Conservation (phyloP, 2,329 filamentous ascomycete species). For the Arthroderma uncinatum region DNA sequence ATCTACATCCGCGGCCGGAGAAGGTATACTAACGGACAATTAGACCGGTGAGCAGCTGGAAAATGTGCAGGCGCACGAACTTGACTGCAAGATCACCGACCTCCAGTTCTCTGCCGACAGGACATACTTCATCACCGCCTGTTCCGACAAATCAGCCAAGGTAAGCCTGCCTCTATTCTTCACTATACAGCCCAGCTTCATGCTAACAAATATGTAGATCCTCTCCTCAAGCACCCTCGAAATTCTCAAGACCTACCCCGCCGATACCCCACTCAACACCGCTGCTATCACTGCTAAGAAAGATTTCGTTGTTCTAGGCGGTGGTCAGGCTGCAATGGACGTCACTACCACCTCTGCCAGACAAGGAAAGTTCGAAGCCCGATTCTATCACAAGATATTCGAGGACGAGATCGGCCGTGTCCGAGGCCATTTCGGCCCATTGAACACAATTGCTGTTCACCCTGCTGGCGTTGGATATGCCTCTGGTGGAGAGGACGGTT, state of each 20-base stretch:
- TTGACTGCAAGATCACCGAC: constrained; percentile 72
- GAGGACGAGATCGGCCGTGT: constrained; percentile 98
- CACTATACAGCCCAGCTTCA: background rate
- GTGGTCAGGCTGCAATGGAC: constrained; percentile 97
- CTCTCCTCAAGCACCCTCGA: constrained; percentile 76
- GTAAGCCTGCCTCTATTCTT: constrained; percentile 33
- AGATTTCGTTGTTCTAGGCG: constrained; percentile 93
- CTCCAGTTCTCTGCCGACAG: constrained; percentile 89
- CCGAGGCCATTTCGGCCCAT: constrained; percentile 87
- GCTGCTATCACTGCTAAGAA: constrained; percentile 90
- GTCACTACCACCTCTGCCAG: constrained; percentile 88
- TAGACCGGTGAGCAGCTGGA: constrained; percentile 69
- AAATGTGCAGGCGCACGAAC: constrained; percentile 76
- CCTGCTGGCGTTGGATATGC: constrained; percentile 87
- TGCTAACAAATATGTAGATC: constrained; percentile 41
- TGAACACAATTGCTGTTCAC: constrained; percentile 92
- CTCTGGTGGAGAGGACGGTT: constrained; percentile 93
- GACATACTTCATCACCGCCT: constrained; percentile 96
- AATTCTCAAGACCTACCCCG: constrained; percentile 80
- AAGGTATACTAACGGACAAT: background rate
- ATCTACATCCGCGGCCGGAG: background rate
- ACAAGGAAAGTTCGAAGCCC: constrained; percentile 97
- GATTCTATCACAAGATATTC: constrained; percentile 99
- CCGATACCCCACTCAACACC: constrained; percentile 94
- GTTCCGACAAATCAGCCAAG: constrained; percentile 96